phyloP scores from a whole-genome alignment of 192 early-diverging fungal species.

The Gonapodya prolifera region DNA sequence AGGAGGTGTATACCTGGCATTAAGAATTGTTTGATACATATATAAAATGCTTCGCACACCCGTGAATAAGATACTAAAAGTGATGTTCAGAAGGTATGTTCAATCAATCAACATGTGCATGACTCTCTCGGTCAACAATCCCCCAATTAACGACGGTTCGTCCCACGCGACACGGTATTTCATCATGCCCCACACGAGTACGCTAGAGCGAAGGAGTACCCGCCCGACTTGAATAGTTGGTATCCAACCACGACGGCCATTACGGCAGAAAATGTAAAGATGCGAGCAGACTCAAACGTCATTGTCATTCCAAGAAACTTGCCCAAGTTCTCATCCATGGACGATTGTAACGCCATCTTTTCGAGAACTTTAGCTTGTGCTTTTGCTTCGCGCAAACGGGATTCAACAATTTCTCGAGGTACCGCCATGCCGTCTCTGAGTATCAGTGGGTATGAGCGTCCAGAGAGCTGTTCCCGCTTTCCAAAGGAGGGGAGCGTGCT shows the following conservation, averaged over 20 bases:
- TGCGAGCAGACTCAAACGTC: neutral
- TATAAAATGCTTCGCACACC: too few species aligned
- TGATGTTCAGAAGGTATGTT: too few species aligned
- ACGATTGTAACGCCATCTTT: neutral
- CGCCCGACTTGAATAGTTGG: neutral
- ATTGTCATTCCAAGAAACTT: neutral
- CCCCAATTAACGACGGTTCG: too few species aligned
- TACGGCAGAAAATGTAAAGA: neutral
- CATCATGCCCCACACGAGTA: neutral
- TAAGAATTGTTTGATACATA: too few species aligned
- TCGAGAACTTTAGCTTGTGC: neutral
- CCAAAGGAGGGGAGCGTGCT: neutral
- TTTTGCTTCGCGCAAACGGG: neutral
- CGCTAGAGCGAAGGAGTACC: neutral
- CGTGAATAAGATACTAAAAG: too few species aligned
- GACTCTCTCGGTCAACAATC: too few species aligned
- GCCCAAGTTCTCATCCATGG: neutral
- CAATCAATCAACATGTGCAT: too few species aligned
- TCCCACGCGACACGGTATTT: too few species aligned
- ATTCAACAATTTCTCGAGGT: neutral
- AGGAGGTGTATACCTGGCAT: too few species aligned
- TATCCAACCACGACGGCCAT: neutral
- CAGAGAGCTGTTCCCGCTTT: neutral
- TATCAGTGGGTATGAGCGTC: neutral
- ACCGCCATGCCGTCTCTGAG: neutral